Evolutionary conservation across 208 protist genomes (phyloP).

Genomic region (Leishmania guyanensis): DNA sequence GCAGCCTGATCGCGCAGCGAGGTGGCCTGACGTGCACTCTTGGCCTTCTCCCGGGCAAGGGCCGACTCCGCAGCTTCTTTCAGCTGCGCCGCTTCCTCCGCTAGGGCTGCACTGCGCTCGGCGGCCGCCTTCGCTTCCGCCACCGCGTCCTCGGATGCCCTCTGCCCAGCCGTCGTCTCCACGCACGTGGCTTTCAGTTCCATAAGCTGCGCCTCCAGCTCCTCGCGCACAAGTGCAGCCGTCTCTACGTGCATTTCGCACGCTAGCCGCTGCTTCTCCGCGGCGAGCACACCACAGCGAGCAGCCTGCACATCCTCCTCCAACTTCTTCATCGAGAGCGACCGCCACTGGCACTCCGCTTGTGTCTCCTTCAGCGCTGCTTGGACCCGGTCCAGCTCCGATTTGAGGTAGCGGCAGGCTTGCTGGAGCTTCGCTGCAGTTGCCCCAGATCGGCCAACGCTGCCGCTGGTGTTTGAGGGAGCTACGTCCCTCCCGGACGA

Average conservation of each 20-base stretch:
- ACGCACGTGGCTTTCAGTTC: constrained; percentile 8
- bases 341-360: constrained; percentile 45
- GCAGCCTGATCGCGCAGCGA: constrained; percentile 2
- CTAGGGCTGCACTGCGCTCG: constrained; percentile 8
- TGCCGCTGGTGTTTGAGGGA: background rate
- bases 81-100: constrained; percentile 24
- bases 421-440: constrained; percentile 32
- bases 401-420: constrained; percentile 51
- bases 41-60: constrained; percentile 29
- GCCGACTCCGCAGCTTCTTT: constrained; percentile 26
- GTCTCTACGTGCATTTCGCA: constrained; percentile 24
- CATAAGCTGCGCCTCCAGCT: constrained; percentile 28
- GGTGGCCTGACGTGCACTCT: constrained; percentile 28
- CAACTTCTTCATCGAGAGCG: constrained; percentile 30
- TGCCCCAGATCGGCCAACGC: background rate
- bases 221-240: constrained; percentile 21
- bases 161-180: constrained; percentile 4
- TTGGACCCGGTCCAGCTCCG: constrained; percentile 7
- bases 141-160: constrained; percentile 9
- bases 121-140: constrained; percentile 20
- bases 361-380: constrained; percentile 25
- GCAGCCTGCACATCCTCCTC: constrained; percentile 26
- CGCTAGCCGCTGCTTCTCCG: constrained; percentile 34
- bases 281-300: constrained; percentile 31
- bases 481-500: background rate